phyloP scores from a whole-genome alignment of 192 early-diverging fungal genomes.

The Backusella macrospora region DNA sequence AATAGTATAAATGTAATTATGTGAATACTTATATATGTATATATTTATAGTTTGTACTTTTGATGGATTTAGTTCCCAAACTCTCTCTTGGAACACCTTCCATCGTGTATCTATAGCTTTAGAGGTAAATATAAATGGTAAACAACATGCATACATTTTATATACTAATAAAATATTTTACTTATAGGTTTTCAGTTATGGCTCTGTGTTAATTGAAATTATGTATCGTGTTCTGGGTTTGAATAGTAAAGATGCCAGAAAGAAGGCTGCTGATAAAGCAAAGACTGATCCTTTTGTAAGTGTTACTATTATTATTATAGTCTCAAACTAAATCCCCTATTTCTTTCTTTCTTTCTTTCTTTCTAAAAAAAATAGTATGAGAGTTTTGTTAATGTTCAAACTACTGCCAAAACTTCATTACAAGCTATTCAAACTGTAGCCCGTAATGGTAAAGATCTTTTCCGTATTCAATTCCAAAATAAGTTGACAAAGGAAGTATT shows the following conservation, averaged over 20 bases:
- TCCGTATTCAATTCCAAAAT: constrained; percentile 33
- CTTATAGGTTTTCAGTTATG: constrained; percentile 33
- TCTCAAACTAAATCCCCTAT: background rate
- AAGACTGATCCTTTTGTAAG: constrained; percentile 30
- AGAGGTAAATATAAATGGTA: constrained; percentile 12
- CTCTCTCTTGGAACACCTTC: constrained; percentile 23
- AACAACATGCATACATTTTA: background rate
- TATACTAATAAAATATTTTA: background rate
- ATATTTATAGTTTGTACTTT: background rate
- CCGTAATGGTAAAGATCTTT: constrained; percentile 25
- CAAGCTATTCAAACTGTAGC: constrained; percentile 19
- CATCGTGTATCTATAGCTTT: constrained; percentile 15
- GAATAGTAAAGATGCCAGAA: constrained; percentile 33
- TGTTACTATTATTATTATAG: background rate
- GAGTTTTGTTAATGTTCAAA: constrained; percentile 18
- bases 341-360: background rate
- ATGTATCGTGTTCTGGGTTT: constrained; percentile 27
- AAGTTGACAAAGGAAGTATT: constrained; percentile 19
- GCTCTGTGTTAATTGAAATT: constrained; percentile 30
- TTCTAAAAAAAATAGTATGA: constrained; percentile 10
- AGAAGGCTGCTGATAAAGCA: constrained; percentile 30
- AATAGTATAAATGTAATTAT: background rate
- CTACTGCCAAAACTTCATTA: constrained; percentile 19
- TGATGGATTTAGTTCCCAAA: constrained; percentile 1
- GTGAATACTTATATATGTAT: background rate